Evolutionary conservation across 345 rosid species (phyloP), one percentile per base, ranked within the genome.

Genomic region (Reutealis trisperma): DNA sequence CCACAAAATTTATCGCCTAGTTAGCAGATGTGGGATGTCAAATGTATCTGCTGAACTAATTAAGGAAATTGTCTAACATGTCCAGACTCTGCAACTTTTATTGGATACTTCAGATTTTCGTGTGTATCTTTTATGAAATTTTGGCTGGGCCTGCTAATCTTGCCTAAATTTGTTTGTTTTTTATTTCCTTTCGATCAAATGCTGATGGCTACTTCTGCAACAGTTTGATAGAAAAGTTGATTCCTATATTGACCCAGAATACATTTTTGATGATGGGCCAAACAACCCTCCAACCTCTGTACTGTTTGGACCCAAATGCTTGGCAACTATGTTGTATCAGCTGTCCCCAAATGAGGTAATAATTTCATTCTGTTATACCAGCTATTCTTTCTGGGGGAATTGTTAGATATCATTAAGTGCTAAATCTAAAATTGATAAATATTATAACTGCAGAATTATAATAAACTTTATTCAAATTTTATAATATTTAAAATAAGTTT

Each of bases 331-430:
- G 73, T 3, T 83, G 16, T 84, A 87, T 70, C 85, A 87, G 58
- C 78, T 83, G 61, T 89, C 87, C 19, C 88, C 85, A 19, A 59
- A 81, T 6, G 85, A 85, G 87, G 90, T 83, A 74, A 65, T 45
- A 34, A 18, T 19, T 16, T 0, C 1, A 11, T 34, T 5, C 32
- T 19, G 2, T 45, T 8, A 1, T 27, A 32, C 27, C 6, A 55
- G 11, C 30, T 30, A 65, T 21, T 27, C 30, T 27, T 27, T 27
- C 30, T 27, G 30, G 30, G 30, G 30, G 30, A 27, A 27, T 27
- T 27, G 30, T 27, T 27, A 27, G 30, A 27, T 27, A 27, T 27
- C 30, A 27, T 27, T 1, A 27, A 27, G 1, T 27, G 30, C 30
- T 27, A 27, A 1, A 27, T 27, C 30, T 27, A 27, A 27, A 27